Percentiles rank a stretch among this genome's conserved stretches.
phyloP scores from a whole-genome alignment of 305 asterid genomes.

The Petunia hybrid region DNA sequence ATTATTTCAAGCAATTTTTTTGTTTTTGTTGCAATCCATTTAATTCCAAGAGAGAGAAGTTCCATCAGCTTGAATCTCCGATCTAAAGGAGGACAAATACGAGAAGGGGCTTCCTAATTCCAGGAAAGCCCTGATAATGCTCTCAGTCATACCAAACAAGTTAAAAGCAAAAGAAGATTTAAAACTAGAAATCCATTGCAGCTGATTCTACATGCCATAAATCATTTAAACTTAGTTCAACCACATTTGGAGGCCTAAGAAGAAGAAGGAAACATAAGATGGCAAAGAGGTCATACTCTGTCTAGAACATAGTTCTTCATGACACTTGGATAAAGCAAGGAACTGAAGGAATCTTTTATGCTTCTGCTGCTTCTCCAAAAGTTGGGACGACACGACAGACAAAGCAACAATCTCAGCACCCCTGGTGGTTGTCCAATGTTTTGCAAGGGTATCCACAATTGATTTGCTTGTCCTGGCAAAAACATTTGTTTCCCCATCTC shows the following conservation, averaged over 20 bases:
- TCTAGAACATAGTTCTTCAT: constrained; percentile 82
- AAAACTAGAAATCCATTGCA: neutral
- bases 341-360: constrained; percentile 89
- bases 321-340: constrained; percentile 96
- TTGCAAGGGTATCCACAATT: constrained; percentile 91
- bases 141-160: neutral
- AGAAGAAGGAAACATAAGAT: constrained; percentile 21
- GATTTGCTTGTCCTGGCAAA: constrained; percentile 90
- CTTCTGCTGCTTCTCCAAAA: constrained; percentile 85
- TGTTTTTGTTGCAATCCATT: neutral
- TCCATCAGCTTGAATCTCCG: neutral
- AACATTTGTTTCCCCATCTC: constrained; percentile 87
- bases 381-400: constrained; percentile 81
- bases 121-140: neutral
- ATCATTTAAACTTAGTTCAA: constrained; percentile 12
- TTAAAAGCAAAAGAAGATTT: neutral
- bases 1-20: neutral
- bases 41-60: neutral
- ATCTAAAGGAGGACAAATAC: neutral
- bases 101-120: neutral
- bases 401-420: constrained; percentile 84
- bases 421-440: constrained; percentile 97
- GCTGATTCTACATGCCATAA: neutral
- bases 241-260: constrained; percentile 15
- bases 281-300: constrained; percentile 69